phyloP scores from a whole-genome alignment of 1,139 yeast genomes.

The Petasospora fabianii region DNA sequence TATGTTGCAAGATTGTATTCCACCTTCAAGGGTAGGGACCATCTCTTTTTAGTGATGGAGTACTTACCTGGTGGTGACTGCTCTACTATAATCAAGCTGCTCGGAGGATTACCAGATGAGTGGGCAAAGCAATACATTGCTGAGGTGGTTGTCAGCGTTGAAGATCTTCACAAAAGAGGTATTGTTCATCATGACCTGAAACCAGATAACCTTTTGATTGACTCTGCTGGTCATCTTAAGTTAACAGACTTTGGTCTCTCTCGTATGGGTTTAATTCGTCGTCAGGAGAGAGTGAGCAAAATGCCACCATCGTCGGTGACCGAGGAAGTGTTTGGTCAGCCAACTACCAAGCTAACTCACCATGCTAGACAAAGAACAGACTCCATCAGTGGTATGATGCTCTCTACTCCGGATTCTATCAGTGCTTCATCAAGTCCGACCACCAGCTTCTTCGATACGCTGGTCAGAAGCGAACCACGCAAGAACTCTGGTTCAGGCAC shows the following conservation, averaged over 20 bases:
- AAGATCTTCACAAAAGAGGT: constrained; percentile 82
- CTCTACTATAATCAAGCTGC: constrained; percentile 75
- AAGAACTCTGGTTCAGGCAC: constrained; percentile 13
- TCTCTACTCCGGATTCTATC: constrained; percentile 17
- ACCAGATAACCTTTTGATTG: constrained; percentile 91
- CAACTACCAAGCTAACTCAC: constrained; percentile 12
- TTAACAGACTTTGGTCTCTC: constrained; percentile 94
- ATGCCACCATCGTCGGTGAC: constrained; percentile 12
- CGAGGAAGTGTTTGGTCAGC: constrained; percentile 24
- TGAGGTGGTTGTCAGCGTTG: constrained; percentile 87
- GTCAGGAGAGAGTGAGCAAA: constrained; percentile 47
- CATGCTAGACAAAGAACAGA: constrained; percentile 17
- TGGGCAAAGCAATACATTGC: constrained; percentile 90
- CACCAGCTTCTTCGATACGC: constrained; percentile 27
- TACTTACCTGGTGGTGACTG: constrained; percentile 95
- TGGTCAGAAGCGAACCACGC: constrained; percentile 7
- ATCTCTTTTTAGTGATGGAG: constrained; percentile 92
- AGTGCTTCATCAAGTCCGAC: constrained; percentile 17
- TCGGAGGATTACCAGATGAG: constrained; percentile 77
- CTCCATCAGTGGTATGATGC: constrained; percentile 21
- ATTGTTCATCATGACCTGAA: constrained; percentile 93
- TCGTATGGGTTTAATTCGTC: constrained; percentile 80
- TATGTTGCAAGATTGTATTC: constrained; percentile 88
- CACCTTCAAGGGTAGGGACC: constrained; percentile 86
- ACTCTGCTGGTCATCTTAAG: constrained; percentile 81